Base-by-base conservation (phyloP, 495 filamentous ascomycete species). In the Trypethelium eluteriae region DNA sequence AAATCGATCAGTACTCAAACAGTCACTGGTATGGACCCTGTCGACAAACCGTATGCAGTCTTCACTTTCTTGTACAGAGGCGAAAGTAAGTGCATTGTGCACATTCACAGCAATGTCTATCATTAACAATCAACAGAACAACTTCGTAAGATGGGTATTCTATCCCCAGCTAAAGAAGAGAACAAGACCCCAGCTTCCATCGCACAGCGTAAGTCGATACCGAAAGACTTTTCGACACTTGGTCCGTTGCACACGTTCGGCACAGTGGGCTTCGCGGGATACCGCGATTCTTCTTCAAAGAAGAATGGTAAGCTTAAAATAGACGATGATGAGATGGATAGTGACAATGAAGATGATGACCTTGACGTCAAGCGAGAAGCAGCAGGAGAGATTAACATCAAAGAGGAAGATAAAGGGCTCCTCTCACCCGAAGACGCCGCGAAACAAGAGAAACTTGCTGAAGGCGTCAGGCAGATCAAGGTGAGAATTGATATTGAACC, bases 41-140 rank as follows among this genome's bases (percentile, higher is more conserved):
- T 92, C 35, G 92, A 97, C 64, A 91, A 91, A 76, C 95, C 96
- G 16, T 99, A 96, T 79, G 94, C 94, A 1, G 88, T 89, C 11
- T 99, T 99, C 75, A 96, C 96, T 4, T 99, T 99, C 74, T 90
- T 98, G 80, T 99, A 99, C 74, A 85, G 94, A 64, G 94, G 95
- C 74, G 90, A 96, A 76, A 87, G 94, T 96, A 80, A 82, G 92
- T 85, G 66, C 71, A 74, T 77, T 66, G 62, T 63, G 57, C 9
- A 7, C 32, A 35, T 59, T 59, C 11, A 25, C 25, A 59, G 11
- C 53, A 59, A 44, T 18, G 32, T 36, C 53, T 34, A 18, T 7
- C 32, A 59, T 5, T 9, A 5, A 6, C 14, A 32, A 6, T 41
- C 25, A 36, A 2, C 69, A 95, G 91, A 89, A 36, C 91, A 97